These are phyloP conservation scores for Thozetella sp. DNA, from an alignment of 495 filamentous ascomycete genomes.

Conservation along the genomic window DNA sequence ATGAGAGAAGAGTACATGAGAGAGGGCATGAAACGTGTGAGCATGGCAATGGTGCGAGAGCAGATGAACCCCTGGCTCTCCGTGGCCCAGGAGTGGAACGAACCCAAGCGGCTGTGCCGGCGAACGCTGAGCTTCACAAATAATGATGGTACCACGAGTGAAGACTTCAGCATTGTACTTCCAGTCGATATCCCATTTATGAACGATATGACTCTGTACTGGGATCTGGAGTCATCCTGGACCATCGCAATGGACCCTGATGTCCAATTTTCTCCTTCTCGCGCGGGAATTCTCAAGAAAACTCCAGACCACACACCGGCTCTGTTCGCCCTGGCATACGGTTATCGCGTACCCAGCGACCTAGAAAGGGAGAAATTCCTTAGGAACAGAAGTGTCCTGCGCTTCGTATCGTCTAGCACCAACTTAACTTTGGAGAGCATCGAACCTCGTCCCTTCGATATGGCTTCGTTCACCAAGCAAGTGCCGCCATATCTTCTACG, in stretches of 20 bases:
- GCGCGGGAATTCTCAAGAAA: constrained; percentile 12
- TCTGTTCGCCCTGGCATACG: constrained; percentile 52
- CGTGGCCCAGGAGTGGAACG: constrained; percentile 57
- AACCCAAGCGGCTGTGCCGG: constrained; percentile 20
- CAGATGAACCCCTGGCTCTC: constrained; percentile 68
- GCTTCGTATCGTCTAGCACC: constrained; percentile 16
- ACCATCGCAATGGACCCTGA: constrained; percentile 33
- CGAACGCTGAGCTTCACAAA: constrained; percentile 29
- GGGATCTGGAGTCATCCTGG: constrained; percentile 45
- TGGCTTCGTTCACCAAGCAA: constrained; percentile 9
- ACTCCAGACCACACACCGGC: constrained; percentile 42
- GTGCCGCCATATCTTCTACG: constrained; percentile 30
- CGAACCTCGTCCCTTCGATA: constrained; percentile 6
- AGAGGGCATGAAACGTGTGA: constrained; percentile 42
- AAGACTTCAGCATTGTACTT: constrained; percentile 46
- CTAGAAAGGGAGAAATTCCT: constrained; percentile 15
- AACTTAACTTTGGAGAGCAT: constrained; percentile 16
- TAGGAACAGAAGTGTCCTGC: constrained; percentile 38
- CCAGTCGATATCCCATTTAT: constrained; percentile 45
- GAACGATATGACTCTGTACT: constrained; percentile 46
- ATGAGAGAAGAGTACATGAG: constrained; percentile 32
- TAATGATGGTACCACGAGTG: constrained; percentile 21
- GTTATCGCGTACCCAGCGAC: constrained; percentile 30
- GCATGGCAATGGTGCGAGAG: constrained; percentile 53
- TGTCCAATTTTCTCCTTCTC: constrained; percentile 6